Evolutionary conservation across 1,139 yeast genomes (phyloP).

Genomic region (Suhomyces maxii): DNA sequence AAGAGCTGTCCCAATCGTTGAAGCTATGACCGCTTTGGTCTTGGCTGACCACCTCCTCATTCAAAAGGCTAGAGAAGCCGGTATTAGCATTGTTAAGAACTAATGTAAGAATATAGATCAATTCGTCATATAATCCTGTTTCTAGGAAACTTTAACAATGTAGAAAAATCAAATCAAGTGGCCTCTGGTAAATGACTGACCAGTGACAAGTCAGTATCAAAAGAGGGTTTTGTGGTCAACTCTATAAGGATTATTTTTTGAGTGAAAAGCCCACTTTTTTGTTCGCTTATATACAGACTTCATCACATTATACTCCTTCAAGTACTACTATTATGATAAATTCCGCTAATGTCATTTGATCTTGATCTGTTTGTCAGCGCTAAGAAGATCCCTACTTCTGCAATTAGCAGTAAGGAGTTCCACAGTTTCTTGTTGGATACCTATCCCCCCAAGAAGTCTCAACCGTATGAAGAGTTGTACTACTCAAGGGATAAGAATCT

Average conservation of each 20-base stretch:
- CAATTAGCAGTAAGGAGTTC: background rate
- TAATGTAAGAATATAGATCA: background rate
- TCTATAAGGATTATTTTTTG: too few species aligned
- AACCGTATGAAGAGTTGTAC: conserved; percentile 1
- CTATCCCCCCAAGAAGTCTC: background rate
- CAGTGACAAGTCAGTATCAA: too few species aligned
- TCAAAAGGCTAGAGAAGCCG: conserved; percentile 77
- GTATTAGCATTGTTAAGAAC: conserved; percentile 16
- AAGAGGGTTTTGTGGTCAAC: too few species aligned
- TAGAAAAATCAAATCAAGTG: too few species aligned
- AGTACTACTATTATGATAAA: too few species aligned
- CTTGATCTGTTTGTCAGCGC: background rate
- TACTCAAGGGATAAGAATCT: conserved; percentile 5
- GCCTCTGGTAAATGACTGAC: too few species aligned
- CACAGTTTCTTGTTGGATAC: background rate
- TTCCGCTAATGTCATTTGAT: background rate
- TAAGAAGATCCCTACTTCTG: background rate
- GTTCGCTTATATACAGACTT: too few species aligned
- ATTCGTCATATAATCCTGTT: background rate
- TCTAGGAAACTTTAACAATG: too few species aligned
- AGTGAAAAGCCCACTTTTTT: too few species aligned
- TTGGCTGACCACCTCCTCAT: conserved; percentile 81
- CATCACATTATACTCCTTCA: too few species aligned
- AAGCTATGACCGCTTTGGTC: conserved; percentile 95
- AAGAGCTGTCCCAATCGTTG: conserved; percentile 97